Evolutionary conservation across 768 basidiomycete species (phyloP).

Genomic region (Mycena chlorophos): DNA sequence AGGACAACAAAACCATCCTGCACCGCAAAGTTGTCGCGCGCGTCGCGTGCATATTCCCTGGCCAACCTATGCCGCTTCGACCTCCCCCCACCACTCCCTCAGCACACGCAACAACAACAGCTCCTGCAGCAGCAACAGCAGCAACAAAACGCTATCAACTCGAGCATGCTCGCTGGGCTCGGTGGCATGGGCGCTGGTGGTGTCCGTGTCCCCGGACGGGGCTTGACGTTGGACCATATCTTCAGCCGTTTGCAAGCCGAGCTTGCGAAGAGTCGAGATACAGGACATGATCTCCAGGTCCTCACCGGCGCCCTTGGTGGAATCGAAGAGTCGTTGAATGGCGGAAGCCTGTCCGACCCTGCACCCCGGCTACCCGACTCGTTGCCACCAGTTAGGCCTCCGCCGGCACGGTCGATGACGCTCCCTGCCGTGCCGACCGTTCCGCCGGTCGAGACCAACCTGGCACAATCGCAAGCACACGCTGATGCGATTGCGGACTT

Average conservation of each 20-base stretch:
- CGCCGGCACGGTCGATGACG: constrained; percentile 29
- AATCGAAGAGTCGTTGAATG: constrained; percentile 89
- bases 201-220: constrained; percentile 71
- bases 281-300: constrained; percentile 78
- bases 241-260: constrained; percentile 86
- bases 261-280: constrained; percentile 92
- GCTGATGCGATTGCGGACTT: constrained; percentile 53
- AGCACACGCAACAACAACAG: no score
- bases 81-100: constrained; percentile 52
- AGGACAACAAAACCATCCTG: constrained; percentile 96
- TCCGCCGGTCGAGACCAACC: neutral
- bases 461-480: neutral
- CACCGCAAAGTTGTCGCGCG: constrained; percentile 98
- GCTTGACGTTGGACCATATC: constrained; percentile 90
- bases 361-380: constrained; percentile 61
- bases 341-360: no score
- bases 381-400: constrained; percentile 66
- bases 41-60: constrained; percentile 82
- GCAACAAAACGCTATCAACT: no score
- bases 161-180: constrained; percentile 69
- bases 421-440: constrained; percentile 21
- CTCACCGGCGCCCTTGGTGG: constrained; percentile 79
- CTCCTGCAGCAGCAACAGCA: no score
- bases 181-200: constrained; percentile 76
- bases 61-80: constrained; percentile 28